Conservation (phyloP, 805 yeast species). For the Metschnikowia colocasiae region DNA sequence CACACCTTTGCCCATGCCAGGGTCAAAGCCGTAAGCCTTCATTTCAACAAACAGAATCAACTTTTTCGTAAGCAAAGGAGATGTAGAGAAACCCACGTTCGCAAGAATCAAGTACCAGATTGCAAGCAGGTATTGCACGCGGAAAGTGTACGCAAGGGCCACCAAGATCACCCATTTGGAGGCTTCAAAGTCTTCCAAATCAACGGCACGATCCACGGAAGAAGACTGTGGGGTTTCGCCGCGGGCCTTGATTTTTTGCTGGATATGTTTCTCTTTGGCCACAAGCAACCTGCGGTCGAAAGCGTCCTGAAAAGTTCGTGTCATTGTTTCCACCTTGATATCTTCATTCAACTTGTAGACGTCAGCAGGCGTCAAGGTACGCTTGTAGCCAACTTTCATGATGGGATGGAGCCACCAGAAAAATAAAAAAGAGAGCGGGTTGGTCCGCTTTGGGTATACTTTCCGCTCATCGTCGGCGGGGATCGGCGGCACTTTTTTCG, state of each 20-base stretch:
- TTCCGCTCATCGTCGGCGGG: slow-evolving; percentile 50
- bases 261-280: slow-evolving; percentile 20
- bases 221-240: slow-evolving; percentile 18
- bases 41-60: slow-evolving; percentile 35
- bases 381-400: slow-evolving; percentile 62
- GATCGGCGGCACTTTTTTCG: slow-evolving; percentile 44
- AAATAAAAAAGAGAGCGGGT: slow-evolving; percentile 40
- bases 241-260: slow-evolving; percentile 26
- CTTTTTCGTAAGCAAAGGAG: slow-evolving; percentile 37
- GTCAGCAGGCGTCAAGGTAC: slow-evolving; percentile 66
- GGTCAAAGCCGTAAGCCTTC: slow-evolving; percentile 24
- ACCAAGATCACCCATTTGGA: slow-evolving; percentile 23
- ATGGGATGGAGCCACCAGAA: slow-evolving; percentile 71
- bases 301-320: slow-evolving; percentile 20
- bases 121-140: slow-evolving; percentile 25
- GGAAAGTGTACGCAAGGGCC: slow-evolving; percentile 29
- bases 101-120: slow-evolving; percentile 24
- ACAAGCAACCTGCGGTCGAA: slow-evolving; percentile 7
- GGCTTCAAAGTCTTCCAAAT: slow-evolving; percentile 29
- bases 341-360: slow-evolving; percentile 40
- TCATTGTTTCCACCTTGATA: slow-evolving; percentile 32
- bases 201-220: slow-evolving; percentile 21
- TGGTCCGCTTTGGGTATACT: slow-evolving; percentile 43
- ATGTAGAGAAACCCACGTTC: slow-evolving; percentile 23
- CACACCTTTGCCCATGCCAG: slow-evolving; percentile 31